A percentile compares a stretch with the other conserved stretches of the same genome.
These are phyloP conservation scores for Colletotrichum scovillei DNA, from an alignment of 2,329 filamentous ascomycete genomes.

Conservation along the genomic window DNA sequence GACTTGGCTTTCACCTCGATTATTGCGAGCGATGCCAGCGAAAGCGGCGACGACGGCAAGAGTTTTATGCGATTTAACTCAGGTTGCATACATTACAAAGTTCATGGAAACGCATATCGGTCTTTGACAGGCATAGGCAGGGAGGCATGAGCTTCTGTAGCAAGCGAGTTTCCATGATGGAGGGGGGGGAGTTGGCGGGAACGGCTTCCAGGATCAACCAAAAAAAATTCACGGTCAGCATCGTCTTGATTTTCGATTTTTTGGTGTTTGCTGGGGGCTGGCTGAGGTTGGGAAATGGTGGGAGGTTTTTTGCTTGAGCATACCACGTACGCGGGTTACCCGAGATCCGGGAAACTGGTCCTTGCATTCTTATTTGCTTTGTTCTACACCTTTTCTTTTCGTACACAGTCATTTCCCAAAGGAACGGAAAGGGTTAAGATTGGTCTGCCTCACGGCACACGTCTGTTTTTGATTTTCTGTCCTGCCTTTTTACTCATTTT, in stretches of 20 bases:
- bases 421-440: constrained; percentile 43
- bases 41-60: neutral
- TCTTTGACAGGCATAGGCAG: neutral
- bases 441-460: constrained; percentile 50
- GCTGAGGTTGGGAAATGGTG: constrained; percentile 3
- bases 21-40: neutral
- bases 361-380: constrained; percentile 6
- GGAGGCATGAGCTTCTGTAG: constrained; percentile 5
- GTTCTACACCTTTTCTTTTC: constrained; percentile 24
- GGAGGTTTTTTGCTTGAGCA: constrained; percentile 29
- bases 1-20: constrained; percentile 1
- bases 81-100: constrained; percentile 5
- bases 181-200: neutral
- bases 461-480: constrained; percentile 40
- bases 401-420: constrained; percentile 33
- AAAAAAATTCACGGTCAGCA: constrained; percentile 8
- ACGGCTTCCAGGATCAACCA: neutral
- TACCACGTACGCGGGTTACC: constrained; percentile 5
- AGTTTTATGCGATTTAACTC: constrained; percentile 2
- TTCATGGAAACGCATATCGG: constrained; percentile 6
- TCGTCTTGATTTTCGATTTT: constrained; percentile 8
- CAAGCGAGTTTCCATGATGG: constrained; percentile 9
- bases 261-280: constrained; percentile 18
- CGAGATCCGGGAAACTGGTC: constrained; percentile 3
- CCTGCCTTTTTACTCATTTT: constrained; percentile 6